Conservation (phyloP, 495 filamentous ascomycete species). For the Lasiosphaeria miniovina region DNA sequence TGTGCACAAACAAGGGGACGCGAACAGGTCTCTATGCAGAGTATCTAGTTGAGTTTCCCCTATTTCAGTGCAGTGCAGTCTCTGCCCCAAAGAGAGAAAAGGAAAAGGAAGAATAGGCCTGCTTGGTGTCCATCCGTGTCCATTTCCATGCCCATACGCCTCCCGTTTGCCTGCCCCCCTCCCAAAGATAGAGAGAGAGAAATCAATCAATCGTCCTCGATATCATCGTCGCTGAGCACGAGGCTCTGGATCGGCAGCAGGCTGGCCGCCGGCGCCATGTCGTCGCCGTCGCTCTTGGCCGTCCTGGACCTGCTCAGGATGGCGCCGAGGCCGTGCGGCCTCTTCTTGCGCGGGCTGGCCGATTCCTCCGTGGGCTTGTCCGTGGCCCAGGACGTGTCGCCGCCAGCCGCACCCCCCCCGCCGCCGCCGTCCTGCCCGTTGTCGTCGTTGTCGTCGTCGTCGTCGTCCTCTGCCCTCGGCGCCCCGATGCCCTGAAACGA, state of each 20-base stretch:
- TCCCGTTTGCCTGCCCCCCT: neutral
- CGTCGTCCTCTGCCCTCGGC: conserved; percentile 42
- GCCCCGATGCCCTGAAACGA: conserved; percentile 55
- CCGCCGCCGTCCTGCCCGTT: conserved; percentile 31
- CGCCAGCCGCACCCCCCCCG: too few species aligned
- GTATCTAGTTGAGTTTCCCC: too few species aligned
- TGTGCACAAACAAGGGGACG: too few species aligned
- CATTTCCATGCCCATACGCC: conserved; percentile 1
- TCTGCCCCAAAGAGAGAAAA: too few species aligned
- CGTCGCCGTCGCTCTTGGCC: conserved; percentile 17
- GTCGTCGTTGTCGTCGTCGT: conserved; percentile 41
- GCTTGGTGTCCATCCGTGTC: too few species aligned
- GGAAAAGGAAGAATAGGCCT: too few species aligned
- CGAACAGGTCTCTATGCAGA: too few species aligned
- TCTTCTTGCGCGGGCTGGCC: conserved; percentile 38
- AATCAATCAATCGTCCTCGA: conserved; percentile 69
- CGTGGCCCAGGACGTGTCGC: conserved; percentile 48
- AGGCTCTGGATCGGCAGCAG: conserved; percentile 58
- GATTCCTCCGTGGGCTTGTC: conserved; percentile 50
- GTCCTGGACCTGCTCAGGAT: conserved; percentile 24
- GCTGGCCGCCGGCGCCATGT: conserved; percentile 20
- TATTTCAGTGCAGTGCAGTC: too few species aligned
- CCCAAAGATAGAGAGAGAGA: neutral
- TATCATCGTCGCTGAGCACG: conserved; percentile 91
- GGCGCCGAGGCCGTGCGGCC: conserved; percentile 23